Evolutionary conservation across 139 green algal species (phyloP), one percentile per base, ranked within the genome.

Genomic region (Raphidocelis subcapitata): DNA sequence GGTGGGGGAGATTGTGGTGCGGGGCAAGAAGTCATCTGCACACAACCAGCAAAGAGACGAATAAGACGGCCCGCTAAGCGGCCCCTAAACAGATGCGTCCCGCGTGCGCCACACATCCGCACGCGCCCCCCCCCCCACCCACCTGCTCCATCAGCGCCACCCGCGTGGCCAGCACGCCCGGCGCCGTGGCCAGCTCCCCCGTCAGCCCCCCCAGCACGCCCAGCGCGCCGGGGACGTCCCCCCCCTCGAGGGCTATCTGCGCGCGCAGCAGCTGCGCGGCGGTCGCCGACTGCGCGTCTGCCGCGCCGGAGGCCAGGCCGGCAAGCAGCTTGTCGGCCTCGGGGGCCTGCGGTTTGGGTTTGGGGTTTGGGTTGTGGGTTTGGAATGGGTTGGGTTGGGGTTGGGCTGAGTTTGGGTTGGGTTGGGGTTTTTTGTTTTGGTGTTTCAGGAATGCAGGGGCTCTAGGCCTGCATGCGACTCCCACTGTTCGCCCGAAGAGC

Each of bases 321-420:
- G 79, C 73, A 68, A 95, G 85, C 28, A 79, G 46, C 8, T 79
- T 69, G 29, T 88, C 84, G 0, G 90, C 91, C 32, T 94, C 87
- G 1, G 68, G 62, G 2, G 67, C 68, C 72, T 93, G 86, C 12
- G 26, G 15, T 28, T 20, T 59, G 61, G 36, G 8, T 28, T 28
- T 28, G 55, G 5, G 26, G 26, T 57, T n/a, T n/a, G n/a, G n/a
- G n/a, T n/a, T n/a, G n/a, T n/a, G 41, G 8, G 41, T 20, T 49
- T 49, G 41, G 41, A 8, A 49, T 12, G 41, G 41, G 8, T 49
- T 8, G 41, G 41, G 12, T 49, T 8, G 12, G 41, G 41, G 12
- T 8, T 8, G 41, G 8, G 41, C 41, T 12, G 41, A 12, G 8
- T 8, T 8, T 49, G 41, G 41, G 41, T 49, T 49, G n/a, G n/a